A percentile compares a stretch with the other conserved stretches of the same genome.
Evolutionary conservation across 768 basidiomycete species (phyloP).

Genomic region (Mycena metata): DNA sequence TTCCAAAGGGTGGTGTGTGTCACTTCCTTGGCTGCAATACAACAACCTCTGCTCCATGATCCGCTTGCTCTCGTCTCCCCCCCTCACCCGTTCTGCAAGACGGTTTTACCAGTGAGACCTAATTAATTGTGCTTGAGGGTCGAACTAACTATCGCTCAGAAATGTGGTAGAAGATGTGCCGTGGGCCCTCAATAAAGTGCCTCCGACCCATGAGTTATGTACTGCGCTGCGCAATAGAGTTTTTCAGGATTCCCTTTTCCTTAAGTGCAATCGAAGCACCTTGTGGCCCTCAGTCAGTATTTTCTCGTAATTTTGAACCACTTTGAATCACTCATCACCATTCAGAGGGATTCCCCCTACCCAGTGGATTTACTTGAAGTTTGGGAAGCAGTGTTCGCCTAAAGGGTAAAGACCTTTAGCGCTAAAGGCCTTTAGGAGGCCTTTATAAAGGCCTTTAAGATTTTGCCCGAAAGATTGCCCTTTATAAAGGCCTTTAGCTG

Average conservation of each 20-base stretch:
- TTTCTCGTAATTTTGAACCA: not conserved
- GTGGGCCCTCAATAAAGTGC: not conserved
- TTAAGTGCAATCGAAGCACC: not conserved
- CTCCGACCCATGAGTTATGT: not conserved
- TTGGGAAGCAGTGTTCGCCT: too few relatives aligned
- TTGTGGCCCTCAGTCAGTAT: not conserved
- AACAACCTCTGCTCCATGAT: too few relatives aligned
- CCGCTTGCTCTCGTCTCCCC: not conserved
- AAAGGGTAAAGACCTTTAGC: too few relatives aligned
- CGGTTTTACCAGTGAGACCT: not conserved
- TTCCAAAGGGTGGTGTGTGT: too few relatives aligned
- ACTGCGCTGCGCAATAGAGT: not conserved
- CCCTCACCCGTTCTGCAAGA: not conserved
- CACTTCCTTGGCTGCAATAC: too few relatives aligned
- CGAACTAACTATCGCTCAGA: not conserved
- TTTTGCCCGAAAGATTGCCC: too few relatives aligned
- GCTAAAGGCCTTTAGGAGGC: too few relatives aligned
- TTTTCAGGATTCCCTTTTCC: not conserved
- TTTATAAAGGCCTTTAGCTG: too few relatives aligned
- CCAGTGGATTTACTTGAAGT: constrained; percentile 9
- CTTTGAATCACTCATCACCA: not conserved
- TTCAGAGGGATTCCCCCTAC: not conserved
- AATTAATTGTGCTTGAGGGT: not conserved
- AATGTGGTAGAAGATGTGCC: not conserved
- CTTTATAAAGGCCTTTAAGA: too few relatives aligned